Conservation (phyloP, 2,329 filamentous ascomycete genomes). For the Dothidotthia symphoricarpi region DNA sequence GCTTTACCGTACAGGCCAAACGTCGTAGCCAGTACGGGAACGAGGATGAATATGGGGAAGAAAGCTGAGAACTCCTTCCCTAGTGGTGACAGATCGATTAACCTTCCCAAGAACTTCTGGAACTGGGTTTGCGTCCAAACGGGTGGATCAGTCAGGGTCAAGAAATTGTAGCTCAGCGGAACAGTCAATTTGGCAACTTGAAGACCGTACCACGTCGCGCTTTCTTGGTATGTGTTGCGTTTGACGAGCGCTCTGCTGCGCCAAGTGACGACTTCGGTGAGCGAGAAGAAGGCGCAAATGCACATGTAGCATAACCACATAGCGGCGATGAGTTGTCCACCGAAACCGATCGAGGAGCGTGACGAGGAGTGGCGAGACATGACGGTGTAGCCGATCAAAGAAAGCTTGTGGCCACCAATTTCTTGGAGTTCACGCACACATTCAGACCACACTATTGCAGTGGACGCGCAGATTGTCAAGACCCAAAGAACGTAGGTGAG, state of each 20-base stretch:
- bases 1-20: constrained; percentile 88
- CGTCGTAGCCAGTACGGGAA: constrained; percentile 80
- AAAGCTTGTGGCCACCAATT: constrained; percentile 62
- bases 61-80: constrained; percentile 82
- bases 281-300: constrained; percentile 77
- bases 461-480: constrained; percentile 71
- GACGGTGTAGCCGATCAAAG: constrained; percentile 65
- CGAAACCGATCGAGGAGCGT: constrained; percentile 76
- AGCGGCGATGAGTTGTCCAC: constrained; percentile 79
- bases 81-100: constrained; percentile 79
- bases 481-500: constrained; percentile 63
- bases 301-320: constrained; percentile 97
- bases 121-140: constrained; percentile 80
- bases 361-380: constrained; percentile 73
- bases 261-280: constrained; percentile 97
- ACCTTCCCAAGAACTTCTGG: constrained; percentile 77
- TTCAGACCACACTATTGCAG: constrained; percentile 90
- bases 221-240: constrained; percentile 88
- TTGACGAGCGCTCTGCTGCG: constrained; percentile 86
- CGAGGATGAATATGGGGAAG: constrained; percentile 82
- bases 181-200: constrained; percentile 92
- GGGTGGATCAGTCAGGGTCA: constrained; percentile 75
- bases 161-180: constrained; percentile 91
- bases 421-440: constrained; percentile 71
- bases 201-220: constrained; percentile 91